Conservation (phyloP, 2,329 filamentous ascomycete genomes). For the Sclerotinia spermophila region DNA sequence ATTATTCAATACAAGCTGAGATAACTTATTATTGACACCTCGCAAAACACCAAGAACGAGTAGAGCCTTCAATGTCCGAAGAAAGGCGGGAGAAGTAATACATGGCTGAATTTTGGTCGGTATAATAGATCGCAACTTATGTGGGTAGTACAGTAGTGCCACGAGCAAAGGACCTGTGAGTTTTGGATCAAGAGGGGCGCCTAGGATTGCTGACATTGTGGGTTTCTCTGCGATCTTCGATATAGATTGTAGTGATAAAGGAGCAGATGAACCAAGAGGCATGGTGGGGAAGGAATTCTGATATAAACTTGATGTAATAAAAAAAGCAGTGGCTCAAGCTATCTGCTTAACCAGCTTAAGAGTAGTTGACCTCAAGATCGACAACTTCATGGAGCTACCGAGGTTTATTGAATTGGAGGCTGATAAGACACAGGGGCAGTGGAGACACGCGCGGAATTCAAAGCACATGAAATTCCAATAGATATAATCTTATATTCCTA, state of each 20-base stretch:
- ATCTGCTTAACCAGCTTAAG: not conserved
- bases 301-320: not conserved
- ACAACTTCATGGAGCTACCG: not conserved
- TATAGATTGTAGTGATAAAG: not conserved
- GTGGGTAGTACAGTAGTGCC: slow-evolving; percentile 30
- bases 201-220: slow-evolving; percentile 2
- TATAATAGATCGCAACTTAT: slow-evolving; percentile 25
- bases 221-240: not conserved
- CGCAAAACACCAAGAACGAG: slow-evolving; percentile 49
- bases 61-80: slow-evolving; percentile 35
- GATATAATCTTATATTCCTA: not conserved
- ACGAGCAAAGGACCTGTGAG: slow-evolving; percentile 28
- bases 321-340: not conserved
- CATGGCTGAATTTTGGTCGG: slow-evolving; percentile 23
- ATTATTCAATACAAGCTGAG: slow-evolving; percentile 47
- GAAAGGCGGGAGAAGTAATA: slow-evolving; percentile 24
- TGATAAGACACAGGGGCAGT: not conserved
- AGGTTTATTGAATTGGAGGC: not conserved
- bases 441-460: not conserved
- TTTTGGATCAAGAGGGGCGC: slow-evolving; percentile 20
- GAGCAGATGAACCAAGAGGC: not conserved
- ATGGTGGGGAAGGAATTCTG: not conserved
- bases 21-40: slow-evolving; percentile 49
- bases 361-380: not conserved
- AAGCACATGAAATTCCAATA: not conserved